phyloP scores from a whole-genome alignment of 345 rosid genomes.

The Heritiera fomes region DNA sequence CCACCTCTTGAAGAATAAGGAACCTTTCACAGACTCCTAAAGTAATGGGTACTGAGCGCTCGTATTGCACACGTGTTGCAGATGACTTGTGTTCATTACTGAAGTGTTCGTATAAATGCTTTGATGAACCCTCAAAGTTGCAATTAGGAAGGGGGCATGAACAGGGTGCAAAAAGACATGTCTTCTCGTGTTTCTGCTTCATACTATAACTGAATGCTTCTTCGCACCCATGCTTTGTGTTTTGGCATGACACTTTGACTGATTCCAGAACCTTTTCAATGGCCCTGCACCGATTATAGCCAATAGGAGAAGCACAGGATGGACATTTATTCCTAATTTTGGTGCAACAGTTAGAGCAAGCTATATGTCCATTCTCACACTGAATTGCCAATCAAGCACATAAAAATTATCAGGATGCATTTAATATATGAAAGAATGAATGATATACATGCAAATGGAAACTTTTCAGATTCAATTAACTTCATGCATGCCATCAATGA shows the following conservation, averaged over 20 bases:
- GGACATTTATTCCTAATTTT: conserved; percentile 54
- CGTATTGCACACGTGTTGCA: conserved; percentile 18
- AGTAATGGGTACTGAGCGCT: background rate
- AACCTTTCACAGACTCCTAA: conserved; percentile 23
- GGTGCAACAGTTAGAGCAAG: conserved; percentile 54
- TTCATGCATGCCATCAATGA: background rate
- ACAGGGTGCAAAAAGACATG: conserved; percentile 42
- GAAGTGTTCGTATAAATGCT: conserved; percentile 42
- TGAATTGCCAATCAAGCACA: conserved; percentile 27
- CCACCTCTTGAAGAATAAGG: conserved; percentile 33
- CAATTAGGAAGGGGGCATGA: conserved; percentile 56
- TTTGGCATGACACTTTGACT: conserved; percentile 41
- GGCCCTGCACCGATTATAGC: conserved; percentile 59
- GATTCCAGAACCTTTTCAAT: conserved; percentile 58
- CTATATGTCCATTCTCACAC: conserved; percentile 74
- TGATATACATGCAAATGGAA: background rate
- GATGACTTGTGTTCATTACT: conserved; percentile 34
- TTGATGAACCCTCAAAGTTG: conserved; percentile 40
- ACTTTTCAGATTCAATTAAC: background rate
- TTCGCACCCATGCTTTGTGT: conserved; percentile 50
- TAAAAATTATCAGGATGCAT: background rate
- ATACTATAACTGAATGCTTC: conserved; percentile 30
- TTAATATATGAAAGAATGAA: conserved; percentile 1
- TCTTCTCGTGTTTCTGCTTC: conserved; percentile 46
- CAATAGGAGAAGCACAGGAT: conserved; percentile 45